Percentiles rank a stretch among this genome's conserved stretches.
Conservation (phyloP, 306 rosid genomes). For the Luffa acutangula region DNA sequence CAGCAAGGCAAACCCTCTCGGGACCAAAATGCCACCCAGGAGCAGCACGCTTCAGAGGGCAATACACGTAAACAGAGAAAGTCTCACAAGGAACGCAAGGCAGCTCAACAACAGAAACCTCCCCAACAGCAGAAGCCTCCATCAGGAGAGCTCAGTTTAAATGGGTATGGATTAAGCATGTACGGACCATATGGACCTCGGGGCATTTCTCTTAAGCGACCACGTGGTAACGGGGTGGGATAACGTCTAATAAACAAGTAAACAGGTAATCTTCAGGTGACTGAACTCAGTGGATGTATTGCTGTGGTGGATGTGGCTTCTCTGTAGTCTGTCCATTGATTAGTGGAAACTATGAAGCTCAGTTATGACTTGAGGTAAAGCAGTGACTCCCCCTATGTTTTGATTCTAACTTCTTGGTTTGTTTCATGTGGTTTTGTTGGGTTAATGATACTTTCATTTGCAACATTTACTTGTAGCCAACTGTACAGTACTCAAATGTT, state of each 20-base stretch:
- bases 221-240: neutral
- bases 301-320: neutral
- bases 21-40: neutral
- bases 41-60: neutral
- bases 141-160: slow-evolving; percentile 7
- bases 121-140: slow-evolving; percentile 1
- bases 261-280: slow-evolving; percentile 2
- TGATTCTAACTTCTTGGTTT: neutral
- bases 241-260: neutral
- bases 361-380: neutral
- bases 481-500: neutral
- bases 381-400: neutral
- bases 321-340: neutral
- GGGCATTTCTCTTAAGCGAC: slow-evolving; percentile 18
- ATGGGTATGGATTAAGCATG: neutral
- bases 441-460: neutral
- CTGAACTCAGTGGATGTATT: neutral
- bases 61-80: neutral
- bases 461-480: neutral
- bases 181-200: slow-evolving; percentile 10
- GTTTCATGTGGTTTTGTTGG: neutral
- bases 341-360: neutral
- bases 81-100: neutral
- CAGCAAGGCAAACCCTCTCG: neutral
- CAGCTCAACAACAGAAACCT: neutral